Conservation (phyloP, 805 yeast species). For the Myxozyma vanderwaltii region DNA sequence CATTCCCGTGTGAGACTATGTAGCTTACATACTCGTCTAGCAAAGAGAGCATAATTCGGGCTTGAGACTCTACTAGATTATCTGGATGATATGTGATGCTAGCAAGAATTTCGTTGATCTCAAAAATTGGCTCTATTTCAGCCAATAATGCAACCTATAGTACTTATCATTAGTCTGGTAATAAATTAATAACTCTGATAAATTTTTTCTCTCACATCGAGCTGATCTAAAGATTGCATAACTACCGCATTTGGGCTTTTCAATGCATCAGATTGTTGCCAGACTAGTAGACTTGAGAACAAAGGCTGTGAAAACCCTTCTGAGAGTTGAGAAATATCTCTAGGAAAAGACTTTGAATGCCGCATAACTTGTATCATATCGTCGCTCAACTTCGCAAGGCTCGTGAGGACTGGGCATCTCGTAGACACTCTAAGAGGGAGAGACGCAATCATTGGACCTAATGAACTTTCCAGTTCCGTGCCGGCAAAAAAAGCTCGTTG, state of each 20-base stretch:
- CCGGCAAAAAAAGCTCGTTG: slow-evolving; percentile 21
- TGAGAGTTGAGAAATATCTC: slow-evolving; percentile 1
- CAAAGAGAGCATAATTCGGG: neutral
- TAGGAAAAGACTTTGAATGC: slow-evolving; percentile 7
- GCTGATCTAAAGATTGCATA: slow-evolving; percentile 3
- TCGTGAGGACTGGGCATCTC: neutral
- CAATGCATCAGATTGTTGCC: slow-evolving; percentile 22
- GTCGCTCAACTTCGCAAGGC: neutral
- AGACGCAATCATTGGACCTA: slow-evolving; percentile 26
- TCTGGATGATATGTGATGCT: slow-evolving; percentile 19
- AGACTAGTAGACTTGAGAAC: slow-evolving; percentile 17
- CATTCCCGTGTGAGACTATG: neutral
- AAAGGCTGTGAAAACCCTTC: neutral
- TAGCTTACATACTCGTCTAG: neutral
- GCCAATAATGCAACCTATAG: slow-evolving; percentile 22
- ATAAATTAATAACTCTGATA: neutral
- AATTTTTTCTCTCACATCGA: slow-evolving; percentile 14
- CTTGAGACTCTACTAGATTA: slow-evolving; percentile 4
- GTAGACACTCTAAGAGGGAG: slow-evolving; percentile 19
- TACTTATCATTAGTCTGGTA: neutral
- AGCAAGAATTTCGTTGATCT: neutral
- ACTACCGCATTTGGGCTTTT: neutral
- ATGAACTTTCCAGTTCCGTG: neutral
- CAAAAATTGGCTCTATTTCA: slow-evolving; percentile 16
- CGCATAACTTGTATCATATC: neutral